Percentiles rank a stretch among this genome's conserved stretches.
These are phyloP conservation scores for Aureobasidium subglaciale DNA, from an alignment of 2,329 filamentous ascomycete genomes.

Conservation along the genomic window DNA sequence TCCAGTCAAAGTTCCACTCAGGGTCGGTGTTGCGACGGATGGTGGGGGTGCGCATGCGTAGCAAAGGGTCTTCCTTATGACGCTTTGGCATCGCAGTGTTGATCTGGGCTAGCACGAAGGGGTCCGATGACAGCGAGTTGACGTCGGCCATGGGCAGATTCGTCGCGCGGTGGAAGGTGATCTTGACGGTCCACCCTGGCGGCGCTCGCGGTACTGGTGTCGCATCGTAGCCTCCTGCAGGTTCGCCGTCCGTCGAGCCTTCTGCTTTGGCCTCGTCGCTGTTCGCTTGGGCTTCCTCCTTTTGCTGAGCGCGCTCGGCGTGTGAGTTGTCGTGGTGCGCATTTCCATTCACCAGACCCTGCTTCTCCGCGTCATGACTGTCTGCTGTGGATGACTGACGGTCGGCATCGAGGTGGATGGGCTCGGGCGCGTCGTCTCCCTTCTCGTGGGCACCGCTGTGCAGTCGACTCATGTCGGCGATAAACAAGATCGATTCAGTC, in stretches of 20 bases:
- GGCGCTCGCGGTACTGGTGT: conserved; percentile 70
- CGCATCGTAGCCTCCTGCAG: conserved; percentile 70
- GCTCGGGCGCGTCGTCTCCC: neutral
- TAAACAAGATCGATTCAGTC: neutral
- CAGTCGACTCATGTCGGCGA: neutral
- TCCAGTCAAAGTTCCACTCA: conserved; percentile 77
- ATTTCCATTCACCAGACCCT: neutral
- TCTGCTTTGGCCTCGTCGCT: conserved; percentile 17
- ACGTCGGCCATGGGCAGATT: conserved; percentile 82
- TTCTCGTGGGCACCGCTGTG: neutral
- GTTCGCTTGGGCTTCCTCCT: conserved; percentile 6
- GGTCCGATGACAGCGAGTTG: conserved; percentile 70
- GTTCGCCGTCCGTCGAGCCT: conserved; percentile 32
- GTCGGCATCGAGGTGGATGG: neutral
- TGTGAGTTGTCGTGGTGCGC: neutral
- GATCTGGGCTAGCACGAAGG: conserved; percentile 72
- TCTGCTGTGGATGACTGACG: neutral
- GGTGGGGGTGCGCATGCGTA: conserved; percentile 70
- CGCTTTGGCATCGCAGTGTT: conserved; percentile 61
- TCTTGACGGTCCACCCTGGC: conserved; percentile 74
- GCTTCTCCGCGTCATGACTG: neutral
- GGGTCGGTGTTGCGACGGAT: conserved; percentile 66
- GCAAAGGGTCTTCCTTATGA: conserved; percentile 77
- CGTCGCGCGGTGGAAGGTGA: conserved; percentile 73
- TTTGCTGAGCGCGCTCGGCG: neutral